Conservation (phyloP, 2,329 filamentous ascomycete genomes). For the Fusarium sulawesiense region DNA sequence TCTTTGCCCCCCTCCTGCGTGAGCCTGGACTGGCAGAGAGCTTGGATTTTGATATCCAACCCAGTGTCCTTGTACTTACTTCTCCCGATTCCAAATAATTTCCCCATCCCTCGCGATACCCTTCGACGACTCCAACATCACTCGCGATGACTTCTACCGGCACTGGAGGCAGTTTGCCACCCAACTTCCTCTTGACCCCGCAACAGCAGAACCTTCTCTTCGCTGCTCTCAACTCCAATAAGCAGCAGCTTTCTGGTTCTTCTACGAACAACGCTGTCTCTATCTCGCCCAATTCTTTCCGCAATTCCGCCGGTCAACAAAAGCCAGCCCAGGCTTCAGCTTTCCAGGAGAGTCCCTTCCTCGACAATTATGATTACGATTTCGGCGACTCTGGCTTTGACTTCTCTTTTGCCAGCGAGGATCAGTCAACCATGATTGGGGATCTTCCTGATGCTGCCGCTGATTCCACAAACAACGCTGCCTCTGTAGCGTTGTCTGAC, state of each 20-base stretch:
- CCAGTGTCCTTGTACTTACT: slow-evolving; percentile 2
- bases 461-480: slow-evolving; percentile 20
- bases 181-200: slow-evolving; percentile 76
- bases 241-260: slow-evolving; percentile 50
- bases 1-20: slow-evolving; percentile 43
- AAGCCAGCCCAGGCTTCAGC: slow-evolving; percentile 54
- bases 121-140: slow-evolving; percentile 7
- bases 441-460: slow-evolving; percentile 65
- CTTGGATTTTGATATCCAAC: slow-evolving; percentile 42
- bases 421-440: slow-evolving; percentile 78
- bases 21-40: slow-evolving; percentile 44
- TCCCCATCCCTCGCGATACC: slow-evolving; percentile 9
- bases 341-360: slow-evolving; percentile 81
- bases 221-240: slow-evolving; percentile 80
- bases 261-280: slow-evolving; percentile 54
- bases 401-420: slow-evolving; percentile 63
- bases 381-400: slow-evolving; percentile 83
- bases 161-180: slow-evolving; percentile 56
- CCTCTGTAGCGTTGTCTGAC: slow-evolving; percentile 65
- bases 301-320: slow-evolving; percentile 60
- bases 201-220: slow-evolving; percentile 82
- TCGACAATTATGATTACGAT: slow-evolving; percentile 81
- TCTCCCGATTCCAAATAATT: slow-evolving; percentile 17
- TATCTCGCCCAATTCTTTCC: slow-evolving; percentile 62
- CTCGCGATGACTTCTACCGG: slow-evolving; percentile 63